Evolutionary conservation across 257 asterid genomes (phyloP).

Genomic region (Salvia miltiorrhiza): DNA sequence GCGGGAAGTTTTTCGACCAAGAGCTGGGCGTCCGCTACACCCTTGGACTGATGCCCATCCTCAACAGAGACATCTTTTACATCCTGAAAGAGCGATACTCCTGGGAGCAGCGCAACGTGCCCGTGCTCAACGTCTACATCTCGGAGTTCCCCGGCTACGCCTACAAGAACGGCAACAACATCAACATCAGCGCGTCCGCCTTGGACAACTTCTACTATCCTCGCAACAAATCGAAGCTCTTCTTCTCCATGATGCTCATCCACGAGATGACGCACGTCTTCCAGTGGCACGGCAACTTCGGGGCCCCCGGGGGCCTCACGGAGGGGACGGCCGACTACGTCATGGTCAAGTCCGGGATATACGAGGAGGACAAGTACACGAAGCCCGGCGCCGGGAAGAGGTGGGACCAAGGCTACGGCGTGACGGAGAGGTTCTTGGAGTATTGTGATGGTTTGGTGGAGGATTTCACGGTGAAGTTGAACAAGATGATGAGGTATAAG

Average conservation of each 20-base stretch:
- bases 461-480: background rate
- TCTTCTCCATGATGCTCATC: background rate
- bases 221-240: background rate
- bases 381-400: conserved; percentile 34
- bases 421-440: conserved; percentile 23
- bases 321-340: conserved; percentile 51
- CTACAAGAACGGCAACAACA: background rate
- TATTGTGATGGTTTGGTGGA: background rate
- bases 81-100: background rate
- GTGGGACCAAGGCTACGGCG: conserved; percentile 46
- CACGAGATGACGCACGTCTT: conserved; percentile 39
- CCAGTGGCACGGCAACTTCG: conserved; percentile 41
- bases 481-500: background rate
- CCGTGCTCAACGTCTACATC: background rate
- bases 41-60: background rate
- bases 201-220: background rate
- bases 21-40: background rate
- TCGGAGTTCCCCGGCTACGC: background rate
- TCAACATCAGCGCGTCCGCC: background rate
- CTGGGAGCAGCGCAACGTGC: background rate
- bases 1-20: background rate
- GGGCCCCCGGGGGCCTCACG: conserved; percentile 32
- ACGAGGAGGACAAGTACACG: conserved; percentile 19
- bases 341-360: conserved; percentile 32
- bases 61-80: background rate